Base-by-base conservation (phyloP, 1,139 yeast genomes). In the Saccharomyces pastorianus region DNA sequence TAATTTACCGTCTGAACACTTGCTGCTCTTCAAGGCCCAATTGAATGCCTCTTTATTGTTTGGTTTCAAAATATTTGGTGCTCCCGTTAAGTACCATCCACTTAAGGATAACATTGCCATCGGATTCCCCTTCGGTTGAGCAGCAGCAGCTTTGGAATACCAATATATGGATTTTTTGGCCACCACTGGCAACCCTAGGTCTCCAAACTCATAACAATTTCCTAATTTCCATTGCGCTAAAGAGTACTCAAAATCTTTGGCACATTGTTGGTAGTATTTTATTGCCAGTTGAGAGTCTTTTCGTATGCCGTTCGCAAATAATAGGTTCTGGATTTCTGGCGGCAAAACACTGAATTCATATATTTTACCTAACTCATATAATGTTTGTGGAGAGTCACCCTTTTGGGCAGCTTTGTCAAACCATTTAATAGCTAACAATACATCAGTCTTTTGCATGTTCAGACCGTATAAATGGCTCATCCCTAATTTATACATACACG, bases 31-130 rank as follows among this genome's bases (percentile, higher is more conserved):
- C 14, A 47, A 47, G 17, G 66, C 61, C 98, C 98, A 93, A 59
- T 85, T 73, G 56, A 86, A 84, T 0, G 97, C 96, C 68, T 87
- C 85, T 49, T 83, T 83, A 53, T 88, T 93, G 63, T 83, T 82
- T 42, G 88, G 85, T 46, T 76, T 73, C 48, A 95, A 79, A 29
- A 89, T 74, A 0, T 86, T 88, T 11, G 81, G 79, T 4, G 87
- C 82, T 1, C 98, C 98, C 0, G 88, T 83, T 59, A 93, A 75
- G 65, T 86, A 88, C 98, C 99, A 93, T 49, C 97, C 91, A 57
- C 90, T 82, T 55, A 93, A 76, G 0, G 96, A 96, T 65, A 91
- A 75, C 77, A 91, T 91, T 6, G 96, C 93, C 64, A 88, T 88
- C 0, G 95, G 84, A 64, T 89, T 93, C 48, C 91, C 87, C 54